Evolutionary conservation across 352 stramenopile species (phyloP).

Genomic region (Thalassiosira tumida): DNA sequence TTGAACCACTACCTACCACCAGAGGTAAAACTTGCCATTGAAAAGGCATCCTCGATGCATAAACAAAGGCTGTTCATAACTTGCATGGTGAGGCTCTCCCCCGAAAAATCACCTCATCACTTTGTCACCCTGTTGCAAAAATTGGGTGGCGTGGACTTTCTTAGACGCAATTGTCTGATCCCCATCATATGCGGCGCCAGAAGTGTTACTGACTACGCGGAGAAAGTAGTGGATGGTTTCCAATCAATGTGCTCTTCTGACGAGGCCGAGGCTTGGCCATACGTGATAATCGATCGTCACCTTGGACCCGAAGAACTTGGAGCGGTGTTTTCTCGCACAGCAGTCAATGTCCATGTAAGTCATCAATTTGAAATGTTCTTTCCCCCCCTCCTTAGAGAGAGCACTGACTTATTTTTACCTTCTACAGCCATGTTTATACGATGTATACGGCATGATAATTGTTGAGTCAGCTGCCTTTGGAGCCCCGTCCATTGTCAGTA

Average conservation of each 20-base stretch:
- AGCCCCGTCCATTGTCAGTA: too few relatives aligned
- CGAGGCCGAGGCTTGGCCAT: constrained; percentile 16
- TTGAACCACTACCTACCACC: too few relatives aligned
- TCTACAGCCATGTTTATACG: too few relatives aligned
- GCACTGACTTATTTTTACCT: too few relatives aligned
- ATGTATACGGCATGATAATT: too few relatives aligned
- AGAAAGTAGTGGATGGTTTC: constrained; percentile 54
- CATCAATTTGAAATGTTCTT: background rate
- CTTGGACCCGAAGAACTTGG: constrained; percentile 69
- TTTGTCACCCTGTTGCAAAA: constrained; percentile 72
- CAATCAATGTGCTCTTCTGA: background rate
- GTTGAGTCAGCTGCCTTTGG: too few relatives aligned
- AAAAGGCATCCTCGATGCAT: too few relatives aligned
- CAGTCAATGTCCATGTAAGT: constrained; percentile 79
- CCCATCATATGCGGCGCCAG: constrained; percentile 72
- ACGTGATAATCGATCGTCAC: constrained; percentile 70
- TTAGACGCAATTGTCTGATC: constrained; percentile 48
- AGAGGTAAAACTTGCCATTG: too few relatives aligned
- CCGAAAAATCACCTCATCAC: too few relatives aligned
- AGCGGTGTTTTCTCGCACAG: constrained; percentile 59
- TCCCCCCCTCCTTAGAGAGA: too few relatives aligned
- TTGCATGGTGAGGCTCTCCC: too few relatives aligned
- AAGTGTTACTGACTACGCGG: constrained; percentile 66
- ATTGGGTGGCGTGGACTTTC: constrained; percentile 28
- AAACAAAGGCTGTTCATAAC: too few relatives aligned